These are phyloP conservation scores for Canavalia ensiformis DNA, from an alignment of 306 rosid genomes.

Conservation along the genomic window DNA sequence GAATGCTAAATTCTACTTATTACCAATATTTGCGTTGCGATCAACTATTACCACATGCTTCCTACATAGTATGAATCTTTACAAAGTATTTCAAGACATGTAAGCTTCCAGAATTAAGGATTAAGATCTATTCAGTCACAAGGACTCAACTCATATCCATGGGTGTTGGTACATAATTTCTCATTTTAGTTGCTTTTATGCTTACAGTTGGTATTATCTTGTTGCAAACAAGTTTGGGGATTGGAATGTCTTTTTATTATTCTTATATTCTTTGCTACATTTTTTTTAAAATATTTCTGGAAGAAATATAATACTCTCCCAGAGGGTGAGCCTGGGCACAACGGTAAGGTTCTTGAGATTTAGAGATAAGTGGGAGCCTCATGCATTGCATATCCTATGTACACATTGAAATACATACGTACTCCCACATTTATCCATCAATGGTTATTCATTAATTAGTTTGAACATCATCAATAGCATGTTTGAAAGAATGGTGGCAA, in stretches of 20 bases:
- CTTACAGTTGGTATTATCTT: constrained; percentile 29
- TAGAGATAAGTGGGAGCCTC: too few relatives aligned
- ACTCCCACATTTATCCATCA: too few relatives aligned
- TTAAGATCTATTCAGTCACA: constrained; percentile 73
- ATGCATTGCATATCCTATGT: too few relatives aligned
- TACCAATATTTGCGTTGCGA: constrained; percentile 61
- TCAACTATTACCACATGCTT: constrained; percentile 82
- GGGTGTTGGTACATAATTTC: constrained; percentile 81
- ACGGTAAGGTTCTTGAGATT: neutral
- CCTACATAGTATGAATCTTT: constrained; percentile 65
- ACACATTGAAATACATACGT: too few relatives aligned
- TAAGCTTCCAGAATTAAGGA: constrained; percentile 73
- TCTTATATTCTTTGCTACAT: neutral
- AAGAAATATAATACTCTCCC: neutral
- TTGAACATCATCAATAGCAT: too few relatives aligned
- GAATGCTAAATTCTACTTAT: constrained; percentile 43
- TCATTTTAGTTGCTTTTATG: constrained; percentile 38
- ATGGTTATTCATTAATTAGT: too few relatives aligned
- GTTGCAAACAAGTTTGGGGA: constrained; percentile 3
- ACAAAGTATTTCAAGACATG: constrained; percentile 77
- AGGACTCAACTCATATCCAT: constrained; percentile 73
- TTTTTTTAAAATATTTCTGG: neutral
- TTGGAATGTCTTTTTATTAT: constrained; percentile 2
- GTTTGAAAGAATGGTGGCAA: too few relatives aligned
- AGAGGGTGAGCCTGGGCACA: neutral